A percentile compares a stretch with the other conserved stretches of the same genome.
These are phyloP conservation scores for Aspergillus thermomutatus DNA, from an alignment of 2,329 filamentous ascomycete species.

Conservation along the genomic window DNA sequence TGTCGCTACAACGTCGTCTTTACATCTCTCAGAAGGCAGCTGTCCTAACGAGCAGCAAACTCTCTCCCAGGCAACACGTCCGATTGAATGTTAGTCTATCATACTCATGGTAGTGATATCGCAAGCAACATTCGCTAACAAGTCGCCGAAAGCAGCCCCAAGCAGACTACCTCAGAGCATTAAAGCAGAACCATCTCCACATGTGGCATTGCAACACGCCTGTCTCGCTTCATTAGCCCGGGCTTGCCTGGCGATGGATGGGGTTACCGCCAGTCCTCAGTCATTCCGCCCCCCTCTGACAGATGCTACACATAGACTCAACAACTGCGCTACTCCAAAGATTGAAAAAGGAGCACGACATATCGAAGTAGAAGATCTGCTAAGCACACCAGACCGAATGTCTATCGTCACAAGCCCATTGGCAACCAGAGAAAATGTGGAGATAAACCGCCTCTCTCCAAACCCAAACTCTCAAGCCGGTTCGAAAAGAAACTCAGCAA, in stretches of 20 bases:
- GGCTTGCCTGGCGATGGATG: constrained; percentile 24
- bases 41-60: background rate
- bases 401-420: constrained; percentile 24
- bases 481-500: constrained; percentile 50
- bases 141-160: background rate
- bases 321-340: constrained; percentile 35
- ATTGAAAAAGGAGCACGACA: constrained; percentile 9
- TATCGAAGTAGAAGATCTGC: constrained; percentile 11
- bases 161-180: background rate
- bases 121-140: background rate
- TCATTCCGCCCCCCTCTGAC: constrained; percentile 40
- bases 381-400: constrained; percentile 25
- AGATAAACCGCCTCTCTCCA: constrained; percentile 54
- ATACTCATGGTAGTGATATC: background rate
- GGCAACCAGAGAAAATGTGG: constrained; percentile 29
- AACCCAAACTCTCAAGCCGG: constrained; percentile 47
- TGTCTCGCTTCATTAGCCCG: constrained; percentile 3
- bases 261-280: constrained; percentile 10
- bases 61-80: background rate
- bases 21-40: background rate
- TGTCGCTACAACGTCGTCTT: background rate
- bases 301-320: constrained; percentile 50
- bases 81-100: background rate
- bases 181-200: background rate
- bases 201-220: constrained; percentile 11